A percentile compares a stretch with the other conserved stretches of the same genome.
Conservation (phyloP, 345 rosid species). For the Ceriops zippeliana region DNA sequence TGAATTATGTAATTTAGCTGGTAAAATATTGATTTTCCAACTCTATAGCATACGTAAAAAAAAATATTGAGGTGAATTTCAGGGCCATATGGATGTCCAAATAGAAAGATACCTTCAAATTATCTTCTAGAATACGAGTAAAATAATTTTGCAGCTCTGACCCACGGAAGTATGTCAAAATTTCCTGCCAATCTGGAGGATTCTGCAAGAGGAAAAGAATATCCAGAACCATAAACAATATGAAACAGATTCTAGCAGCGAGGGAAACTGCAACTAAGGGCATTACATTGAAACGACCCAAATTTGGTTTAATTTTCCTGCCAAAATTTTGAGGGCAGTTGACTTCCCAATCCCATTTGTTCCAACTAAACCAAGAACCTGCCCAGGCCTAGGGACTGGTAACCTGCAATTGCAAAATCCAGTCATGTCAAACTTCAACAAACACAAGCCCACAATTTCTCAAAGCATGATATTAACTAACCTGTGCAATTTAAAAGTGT, state of each 20-base stretch:
- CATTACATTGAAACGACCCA: conserved; percentile 85
- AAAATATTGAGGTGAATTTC: too few species aligned
- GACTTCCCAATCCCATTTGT: conserved; percentile 99
- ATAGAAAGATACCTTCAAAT: conserved; percentile 59
- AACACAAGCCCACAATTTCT: neutral
- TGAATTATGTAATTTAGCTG: too few species aligned
- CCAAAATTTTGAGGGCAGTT: conserved; percentile 90
- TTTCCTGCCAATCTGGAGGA: conserved; percentile 99
- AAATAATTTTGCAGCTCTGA: conserved; percentile 96
- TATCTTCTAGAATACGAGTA: conserved; percentile 92
- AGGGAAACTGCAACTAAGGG: conserved; percentile 9
- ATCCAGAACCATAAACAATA: conserved; percentile 6
- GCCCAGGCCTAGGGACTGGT: conserved; percentile 98
- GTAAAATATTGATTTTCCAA: too few species aligned
- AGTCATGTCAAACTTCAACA: conserved; percentile 22
- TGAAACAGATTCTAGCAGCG: conserved; percentile 3
- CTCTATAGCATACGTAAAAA: too few species aligned
- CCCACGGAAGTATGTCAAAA: conserved; percentile 91
- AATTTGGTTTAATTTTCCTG: conserved; percentile 93
- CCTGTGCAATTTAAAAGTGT: conserved; percentile 95
- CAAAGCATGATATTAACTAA: conserved; percentile 15
- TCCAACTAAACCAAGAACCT: conserved; percentile 98
- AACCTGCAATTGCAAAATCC: conserved; percentile 49
- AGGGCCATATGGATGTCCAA: too few species aligned
- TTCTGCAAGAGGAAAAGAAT: conserved; percentile 43